Conservation (phyloP, 2,329 filamentous ascomycete species). For the Neonectria faginata region DNA sequence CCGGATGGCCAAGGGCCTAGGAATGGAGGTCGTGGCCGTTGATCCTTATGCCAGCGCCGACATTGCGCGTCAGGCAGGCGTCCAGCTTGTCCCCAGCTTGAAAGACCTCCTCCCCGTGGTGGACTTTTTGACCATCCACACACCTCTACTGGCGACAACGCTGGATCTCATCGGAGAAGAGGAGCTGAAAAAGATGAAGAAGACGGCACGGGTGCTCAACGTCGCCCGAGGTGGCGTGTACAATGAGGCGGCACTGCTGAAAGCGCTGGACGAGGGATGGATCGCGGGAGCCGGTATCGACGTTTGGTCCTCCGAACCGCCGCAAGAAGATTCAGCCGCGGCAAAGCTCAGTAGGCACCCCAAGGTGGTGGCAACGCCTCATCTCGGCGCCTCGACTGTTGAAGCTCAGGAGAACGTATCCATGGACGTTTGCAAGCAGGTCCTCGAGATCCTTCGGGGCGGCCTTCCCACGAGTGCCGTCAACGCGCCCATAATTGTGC, state of each 20-base stretch:
- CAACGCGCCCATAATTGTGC: conserved; percentile 84
- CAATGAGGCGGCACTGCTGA: conserved; percentile 78
- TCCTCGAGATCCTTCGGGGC: conserved; percentile 77
- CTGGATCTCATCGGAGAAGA: conserved; percentile 76
- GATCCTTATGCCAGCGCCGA: conserved; percentile 83
- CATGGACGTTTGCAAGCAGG: conserved; percentile 84
- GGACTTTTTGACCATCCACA: conserved; percentile 86
- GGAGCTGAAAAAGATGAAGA: conserved; percentile 79
- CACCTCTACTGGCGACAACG: conserved; percentile 81
- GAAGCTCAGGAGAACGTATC: conserved; percentile 89
- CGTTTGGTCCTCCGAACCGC: conserved; percentile 82
- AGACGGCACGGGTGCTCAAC: conserved; percentile 79
- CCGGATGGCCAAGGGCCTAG: conserved; percentile 80
- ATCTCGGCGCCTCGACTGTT: conserved; percentile 82
- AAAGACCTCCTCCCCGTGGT: conserved; percentile 71
- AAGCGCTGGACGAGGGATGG: conserved; percentile 75
- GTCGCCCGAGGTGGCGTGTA: conserved; percentile 85
- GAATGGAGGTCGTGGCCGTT: conserved; percentile 79
- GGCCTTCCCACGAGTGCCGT: conserved; percentile 81
- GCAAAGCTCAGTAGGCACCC: conserved; percentile 74
- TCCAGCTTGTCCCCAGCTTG: conserved; percentile 70
- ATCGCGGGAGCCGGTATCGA: conserved; percentile 84
- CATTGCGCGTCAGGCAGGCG: conserved; percentile 76
- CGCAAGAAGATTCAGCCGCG: conserved; percentile 65
- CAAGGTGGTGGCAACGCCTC: conserved; percentile 81